phyloP scores from a whole-genome alignment of 208 protist genomes.

The Herpetomonas muscarum region DNA sequence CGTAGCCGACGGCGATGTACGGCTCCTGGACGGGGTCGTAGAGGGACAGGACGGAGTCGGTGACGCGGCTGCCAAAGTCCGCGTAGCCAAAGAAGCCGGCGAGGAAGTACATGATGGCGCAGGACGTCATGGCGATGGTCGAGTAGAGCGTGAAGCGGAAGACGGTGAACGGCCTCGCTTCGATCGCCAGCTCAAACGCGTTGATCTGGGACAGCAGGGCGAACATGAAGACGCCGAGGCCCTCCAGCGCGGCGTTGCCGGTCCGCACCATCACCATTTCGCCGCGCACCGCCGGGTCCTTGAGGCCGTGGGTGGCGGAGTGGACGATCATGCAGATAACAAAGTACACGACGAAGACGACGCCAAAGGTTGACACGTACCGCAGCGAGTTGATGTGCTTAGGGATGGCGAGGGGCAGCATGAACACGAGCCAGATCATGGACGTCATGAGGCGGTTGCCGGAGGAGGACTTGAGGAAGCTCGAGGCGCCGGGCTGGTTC shows the following conservation, averaged over 20 bases:
- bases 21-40: constrained; percentile 48
- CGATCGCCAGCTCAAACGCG: constrained; percentile 44
- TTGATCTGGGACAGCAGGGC: constrained; percentile 32
- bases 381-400: constrained; percentile 67
- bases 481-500: constrained; percentile 11
- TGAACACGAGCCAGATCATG: constrained; percentile 42
- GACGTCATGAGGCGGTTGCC: constrained; percentile 46
- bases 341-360: constrained; percentile 64
- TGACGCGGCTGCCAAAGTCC: constrained; percentile 42
- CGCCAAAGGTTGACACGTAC: constrained; percentile 53
- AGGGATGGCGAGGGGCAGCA: constrained; percentile 60
- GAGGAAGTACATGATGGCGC: constrained; percentile 47
- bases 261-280: constrained; percentile 25
- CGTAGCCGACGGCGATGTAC: constrained; percentile 50
- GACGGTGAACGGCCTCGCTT: constrained; percentile 44
- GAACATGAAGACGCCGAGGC: constrained; percentile 49
- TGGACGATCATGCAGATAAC: constrained; percentile 51
- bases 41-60: constrained; percentile 32
- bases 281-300: constrained; percentile 18
- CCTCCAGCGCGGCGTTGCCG: constrained; percentile 45
- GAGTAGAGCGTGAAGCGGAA: constrained; percentile 30
- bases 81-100: constrained; percentile 59
- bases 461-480: constrained; percentile 23
- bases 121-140: constrained; percentile 29
- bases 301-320: constrained; percentile 24